Conservation (phyloP, 2,329 filamentous ascomycete species). For the Catunica adiposa region DNA sequence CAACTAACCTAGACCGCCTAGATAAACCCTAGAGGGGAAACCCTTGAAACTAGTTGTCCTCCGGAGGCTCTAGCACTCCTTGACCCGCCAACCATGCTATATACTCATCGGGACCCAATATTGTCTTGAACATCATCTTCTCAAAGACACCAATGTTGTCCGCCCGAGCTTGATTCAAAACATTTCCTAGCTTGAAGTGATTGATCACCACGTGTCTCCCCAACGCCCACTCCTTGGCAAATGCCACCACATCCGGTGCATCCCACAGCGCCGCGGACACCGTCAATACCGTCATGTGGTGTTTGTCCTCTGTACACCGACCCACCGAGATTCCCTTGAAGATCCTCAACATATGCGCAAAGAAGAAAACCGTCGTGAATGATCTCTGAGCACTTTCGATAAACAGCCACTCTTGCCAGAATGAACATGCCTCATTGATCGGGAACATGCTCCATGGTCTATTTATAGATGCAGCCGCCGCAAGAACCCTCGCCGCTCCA, state of each 20-base stretch:
- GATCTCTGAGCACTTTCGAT: conserved; percentile 38
- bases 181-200: background rate
- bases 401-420: conserved; percentile 36
- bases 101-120: conserved; percentile 9
- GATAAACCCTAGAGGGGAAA: background rate
- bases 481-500: background rate
- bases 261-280: conserved; percentile 25
- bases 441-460: conserved; percentile 18
- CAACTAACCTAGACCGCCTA: too few relatives aligned
- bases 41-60: background rate
- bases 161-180: background rate
- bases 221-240: conserved; percentile 18
- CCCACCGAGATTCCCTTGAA: conserved; percentile 18
- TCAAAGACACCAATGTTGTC: conserved; percentile 6
- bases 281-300: conserved; percentile 24
- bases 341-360: conserved; percentile 25
- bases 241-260: conserved; percentile 22
- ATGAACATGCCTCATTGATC: conserved; percentile 21
- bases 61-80: background rate
- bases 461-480: background rate
- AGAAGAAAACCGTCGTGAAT: conserved; percentile 30
- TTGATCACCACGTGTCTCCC: conserved; percentile 6
- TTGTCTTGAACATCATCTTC: conserved; percentile 7
- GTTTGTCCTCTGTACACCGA: conserved; percentile 19
- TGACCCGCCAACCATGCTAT: conserved; percentile 1